Evolutionary conservation across 208 protist genomes (phyloP).

Genomic region (Leishmania turanica): DNA sequence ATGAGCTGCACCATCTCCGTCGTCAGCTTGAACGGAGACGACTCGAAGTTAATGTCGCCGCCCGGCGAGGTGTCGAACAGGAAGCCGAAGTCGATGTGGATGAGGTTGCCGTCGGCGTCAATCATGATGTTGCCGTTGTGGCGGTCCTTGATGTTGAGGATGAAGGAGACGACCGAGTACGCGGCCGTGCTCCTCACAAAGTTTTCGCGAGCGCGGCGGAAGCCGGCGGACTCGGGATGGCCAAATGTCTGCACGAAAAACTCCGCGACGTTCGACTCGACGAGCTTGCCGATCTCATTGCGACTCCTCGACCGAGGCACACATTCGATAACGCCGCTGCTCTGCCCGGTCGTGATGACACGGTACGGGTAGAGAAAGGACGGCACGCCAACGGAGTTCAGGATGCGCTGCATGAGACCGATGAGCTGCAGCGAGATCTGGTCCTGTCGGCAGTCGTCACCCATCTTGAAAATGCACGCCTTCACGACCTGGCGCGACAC

Average conservation of each 20-base stretch:
- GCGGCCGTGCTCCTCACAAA: conserved; percentile 93
- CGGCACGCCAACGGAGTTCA: conserved; percentile 75
- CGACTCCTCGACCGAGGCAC: conserved; percentile 87
- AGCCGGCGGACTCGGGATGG: conserved; percentile 72
- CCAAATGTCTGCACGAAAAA: conserved; percentile 95
- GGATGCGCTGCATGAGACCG: conserved; percentile 82
- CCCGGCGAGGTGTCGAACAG: conserved; percentile 95
- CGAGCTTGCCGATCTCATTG: conserved; percentile 91
- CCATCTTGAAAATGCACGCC: conserved; percentile 95
- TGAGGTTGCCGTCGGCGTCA: conserved; percentile 88
- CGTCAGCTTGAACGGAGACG: conserved; percentile 94
- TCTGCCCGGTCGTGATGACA: conserved; percentile 88
- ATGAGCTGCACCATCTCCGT: conserved; percentile 94
- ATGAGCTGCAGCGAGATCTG: conserved; percentile 95
- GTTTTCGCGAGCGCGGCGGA: conserved; percentile 87
- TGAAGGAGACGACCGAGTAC: conserved; percentile 95
- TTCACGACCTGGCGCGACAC: conserved; percentile 45
- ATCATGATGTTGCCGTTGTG: conserved; percentile 97
- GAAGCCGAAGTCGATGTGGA: conserved; percentile 99
- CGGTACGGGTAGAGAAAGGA: conserved; percentile 94
- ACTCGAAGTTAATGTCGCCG: conserved; percentile 95
- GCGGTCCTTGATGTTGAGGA: conserved; percentile 96
- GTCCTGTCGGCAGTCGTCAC: conserved; percentile 96
- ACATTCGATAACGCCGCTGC: conserved; percentile 93
- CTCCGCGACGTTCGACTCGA: conserved; percentile 87